phyloP scores from a whole-genome alignment of 2,329 filamentous ascomycete genomes.

The Xylaria polymorpha region DNA sequence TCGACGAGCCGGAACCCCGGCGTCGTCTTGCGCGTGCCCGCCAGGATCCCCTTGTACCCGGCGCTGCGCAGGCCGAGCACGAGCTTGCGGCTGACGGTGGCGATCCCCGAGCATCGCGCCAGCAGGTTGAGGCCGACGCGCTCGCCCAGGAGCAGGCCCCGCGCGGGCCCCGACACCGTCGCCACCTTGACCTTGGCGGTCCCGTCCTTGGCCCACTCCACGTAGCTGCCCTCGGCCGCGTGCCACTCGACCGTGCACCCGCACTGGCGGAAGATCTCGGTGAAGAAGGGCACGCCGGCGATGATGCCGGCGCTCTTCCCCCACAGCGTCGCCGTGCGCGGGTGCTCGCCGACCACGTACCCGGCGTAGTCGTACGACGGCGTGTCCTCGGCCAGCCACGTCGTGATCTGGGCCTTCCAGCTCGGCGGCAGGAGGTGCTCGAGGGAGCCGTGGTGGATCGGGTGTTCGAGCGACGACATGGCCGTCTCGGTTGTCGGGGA shows the following conservation, averaged over 20 bases:
- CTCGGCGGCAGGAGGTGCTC: conserved; percentile 82
- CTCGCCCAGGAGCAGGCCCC: conserved; percentile 87
- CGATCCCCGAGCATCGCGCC: conserved; percentile 90
- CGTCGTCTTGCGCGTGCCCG: conserved; percentile 96
- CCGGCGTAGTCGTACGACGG: conserved; percentile 97
- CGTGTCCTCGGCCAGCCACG: conserved; percentile 96
- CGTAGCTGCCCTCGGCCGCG: conserved; percentile 75
- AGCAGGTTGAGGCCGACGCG: conserved; percentile 91
- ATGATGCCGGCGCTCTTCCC: conserved; percentile 81
- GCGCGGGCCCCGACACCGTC: conserved; percentile 85
- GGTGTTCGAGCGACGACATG: conserved; percentile 45
- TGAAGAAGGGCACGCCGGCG: conserved; percentile 93
- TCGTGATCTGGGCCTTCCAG: conserved; percentile 82
- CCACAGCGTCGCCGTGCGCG: conserved; percentile 73
- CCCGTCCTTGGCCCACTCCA: conserved; percentile 69
- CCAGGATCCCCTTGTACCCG: conserved; percentile 86
- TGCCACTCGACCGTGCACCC: conserved; percentile 95
- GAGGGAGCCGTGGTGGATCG: conserved; percentile 57
- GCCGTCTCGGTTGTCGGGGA: conserved; percentile 4
- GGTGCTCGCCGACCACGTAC: conserved; percentile 86
- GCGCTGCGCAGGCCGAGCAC: conserved; percentile 67
- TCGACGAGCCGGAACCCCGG: conserved; percentile 95
- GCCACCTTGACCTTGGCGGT: conserved; percentile 72
- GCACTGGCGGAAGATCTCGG: conserved; percentile 90
- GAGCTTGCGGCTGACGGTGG: conserved; percentile 72